Conservation (phyloP, 1,284 basidiomycete species). For the Cryptococcus sp. region DNA sequence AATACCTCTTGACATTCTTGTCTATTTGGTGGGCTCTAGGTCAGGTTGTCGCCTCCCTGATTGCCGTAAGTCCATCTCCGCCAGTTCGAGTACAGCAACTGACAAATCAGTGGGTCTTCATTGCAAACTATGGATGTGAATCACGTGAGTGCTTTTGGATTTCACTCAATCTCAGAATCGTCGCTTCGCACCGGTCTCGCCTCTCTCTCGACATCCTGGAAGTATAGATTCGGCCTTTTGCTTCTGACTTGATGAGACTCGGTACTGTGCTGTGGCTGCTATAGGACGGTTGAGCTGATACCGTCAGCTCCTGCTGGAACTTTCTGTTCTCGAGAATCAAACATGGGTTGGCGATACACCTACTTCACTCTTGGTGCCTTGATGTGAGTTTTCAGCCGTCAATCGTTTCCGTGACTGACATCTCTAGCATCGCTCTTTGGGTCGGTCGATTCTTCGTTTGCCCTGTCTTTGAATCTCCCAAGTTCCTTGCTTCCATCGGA, state of each 20-base stretch:
- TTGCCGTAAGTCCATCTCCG: slow-evolving; percentile 48
- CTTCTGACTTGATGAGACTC: too few species aligned
- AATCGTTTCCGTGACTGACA: too few species aligned
- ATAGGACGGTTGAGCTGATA: too few species aligned
- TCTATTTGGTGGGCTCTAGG: slow-evolving; percentile 65
- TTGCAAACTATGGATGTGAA: neutral
- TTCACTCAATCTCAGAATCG: neutral
- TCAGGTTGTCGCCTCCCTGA: slow-evolving; percentile 51
- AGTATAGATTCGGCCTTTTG: too few species aligned
- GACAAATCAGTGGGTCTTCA: neutral
- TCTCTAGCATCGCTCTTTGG: too few species aligned
- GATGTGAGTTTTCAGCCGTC: too few species aligned
- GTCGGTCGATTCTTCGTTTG: slow-evolving; percentile 36
- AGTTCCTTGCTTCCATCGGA: slow-evolving; percentile 53
- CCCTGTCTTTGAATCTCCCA: slow-evolving; percentile 57
- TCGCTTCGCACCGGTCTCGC: neutral
- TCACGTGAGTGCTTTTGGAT: neutral
- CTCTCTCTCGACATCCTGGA: too few species aligned
- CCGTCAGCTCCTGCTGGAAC: too few species aligned
- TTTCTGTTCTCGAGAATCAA: slow-evolving; percentile 50
- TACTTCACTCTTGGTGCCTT: slow-evolving; percentile 54
- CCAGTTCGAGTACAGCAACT: neutral
- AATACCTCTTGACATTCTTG: slow-evolving; percentile 63
- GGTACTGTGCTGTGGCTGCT: slow-evolving; percentile 8
- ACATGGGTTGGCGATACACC: slow-evolving; percentile 63